Conservation (phyloP, 2,329 filamentous ascomycete species). For the Coniella vitis region DNA sequence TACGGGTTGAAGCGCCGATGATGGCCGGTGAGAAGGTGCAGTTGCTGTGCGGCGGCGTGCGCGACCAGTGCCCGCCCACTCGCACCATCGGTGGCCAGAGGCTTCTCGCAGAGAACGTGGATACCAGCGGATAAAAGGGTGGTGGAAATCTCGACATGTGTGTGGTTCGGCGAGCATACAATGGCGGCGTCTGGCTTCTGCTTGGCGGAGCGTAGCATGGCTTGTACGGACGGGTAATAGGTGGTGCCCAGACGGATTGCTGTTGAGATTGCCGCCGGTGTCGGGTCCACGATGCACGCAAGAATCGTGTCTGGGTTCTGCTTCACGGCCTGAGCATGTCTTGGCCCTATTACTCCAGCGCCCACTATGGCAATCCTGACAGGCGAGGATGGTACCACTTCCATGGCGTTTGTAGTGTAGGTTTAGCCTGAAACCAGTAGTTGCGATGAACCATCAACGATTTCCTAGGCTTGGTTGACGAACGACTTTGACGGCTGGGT, state of each 20-base stretch:
- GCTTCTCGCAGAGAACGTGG: constrained; percentile 53
- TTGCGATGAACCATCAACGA: too few relatives aligned
- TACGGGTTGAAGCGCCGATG: constrained; percentile 55
- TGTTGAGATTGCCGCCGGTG: constrained; percentile 17
- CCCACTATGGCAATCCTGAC: constrained; percentile 25
- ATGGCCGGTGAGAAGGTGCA: constrained; percentile 49
- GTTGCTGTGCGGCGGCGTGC: constrained; percentile 21
- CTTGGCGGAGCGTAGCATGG: constrained; percentile 31
- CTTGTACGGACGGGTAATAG: constrained; percentile 28
- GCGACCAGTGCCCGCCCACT: constrained; percentile 28
- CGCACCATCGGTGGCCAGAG: constrained; percentile 36
- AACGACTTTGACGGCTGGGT: too few relatives aligned
- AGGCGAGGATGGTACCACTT: neutral
- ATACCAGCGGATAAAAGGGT: constrained; percentile 40
- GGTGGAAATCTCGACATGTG: constrained; percentile 44
- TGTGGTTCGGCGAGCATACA: constrained; percentile 54
- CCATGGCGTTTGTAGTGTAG: neutral
- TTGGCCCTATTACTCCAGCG: constrained; percentile 25
- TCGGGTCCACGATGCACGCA: constrained; percentile 26
- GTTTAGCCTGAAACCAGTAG: neutral
- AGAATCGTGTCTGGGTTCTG: constrained; percentile 20
- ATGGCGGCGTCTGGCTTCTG: constrained; percentile 46
- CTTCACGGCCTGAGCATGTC: constrained; percentile 25
- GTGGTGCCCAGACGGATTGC: constrained; percentile 20
- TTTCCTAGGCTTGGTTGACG: too few relatives aligned